These are phyloP conservation scores for Lycium ferocissimum DNA, from an alignment of 257 asterid genomes.

Conservation along the genomic window DNA sequence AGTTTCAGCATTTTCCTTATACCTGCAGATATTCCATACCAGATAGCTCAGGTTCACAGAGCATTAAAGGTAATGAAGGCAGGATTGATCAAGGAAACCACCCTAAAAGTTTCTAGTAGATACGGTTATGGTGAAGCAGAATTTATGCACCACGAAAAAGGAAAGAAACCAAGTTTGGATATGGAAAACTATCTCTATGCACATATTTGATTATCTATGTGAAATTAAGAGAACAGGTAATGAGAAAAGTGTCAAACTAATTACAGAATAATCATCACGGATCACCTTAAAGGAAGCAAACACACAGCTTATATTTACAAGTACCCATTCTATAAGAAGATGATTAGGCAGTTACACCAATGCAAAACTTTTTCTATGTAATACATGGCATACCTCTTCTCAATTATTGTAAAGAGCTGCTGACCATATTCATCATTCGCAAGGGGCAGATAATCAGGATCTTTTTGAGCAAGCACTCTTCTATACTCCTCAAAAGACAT, in stretches of 20 bases:
- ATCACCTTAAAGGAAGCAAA: not conserved
- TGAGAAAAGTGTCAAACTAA: not conserved
- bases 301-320: not conserved
- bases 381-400: slow-evolving; percentile 60
- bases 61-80: not conserved
- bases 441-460: slow-evolving; percentile 72
- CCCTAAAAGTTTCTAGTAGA: not conserved
- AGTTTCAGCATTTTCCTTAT: slow-evolving; percentile 64
- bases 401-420: slow-evolving; percentile 65
- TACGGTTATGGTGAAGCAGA: not conserved
- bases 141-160: not conserved
- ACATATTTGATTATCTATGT: not conserved
- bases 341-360: not conserved
- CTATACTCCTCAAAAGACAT: slow-evolving; percentile 70
- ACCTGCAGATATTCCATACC: slow-evolving; percentile 51
- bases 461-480: slow-evolving; percentile 72
- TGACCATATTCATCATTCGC: slow-evolving; percentile 69
- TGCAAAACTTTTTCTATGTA: not conserved
- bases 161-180: not conserved
- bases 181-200: not conserved
- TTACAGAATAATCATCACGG: not conserved
- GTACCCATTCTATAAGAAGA: not conserved
- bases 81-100: not conserved
- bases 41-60: slow-evolving; percentile 32
- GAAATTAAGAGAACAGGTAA: not conserved